Percentiles rank a stretch among this genome's conserved stretches.
Evolutionary conservation across 208 protist species (phyloP).

Genomic region (Polymyxa betae): DNA sequence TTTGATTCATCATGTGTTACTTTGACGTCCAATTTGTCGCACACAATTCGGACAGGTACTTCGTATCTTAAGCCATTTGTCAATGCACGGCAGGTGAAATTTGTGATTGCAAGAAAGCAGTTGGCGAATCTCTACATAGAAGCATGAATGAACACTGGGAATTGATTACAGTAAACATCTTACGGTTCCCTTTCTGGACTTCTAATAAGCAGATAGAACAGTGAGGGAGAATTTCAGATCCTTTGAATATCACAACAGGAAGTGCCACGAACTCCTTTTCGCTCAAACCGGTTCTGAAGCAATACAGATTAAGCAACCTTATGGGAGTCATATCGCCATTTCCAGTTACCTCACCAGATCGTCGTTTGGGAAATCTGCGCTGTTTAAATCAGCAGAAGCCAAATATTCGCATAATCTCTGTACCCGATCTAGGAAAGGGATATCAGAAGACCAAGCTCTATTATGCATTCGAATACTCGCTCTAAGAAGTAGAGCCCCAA

Average conservation of each 20-base stretch:
- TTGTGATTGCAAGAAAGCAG: background rate
- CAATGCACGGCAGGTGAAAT: slow-evolving; percentile 17
- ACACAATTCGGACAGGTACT: slow-evolving; percentile 37
- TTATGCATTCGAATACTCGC: background rate
- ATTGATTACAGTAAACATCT: background rate
- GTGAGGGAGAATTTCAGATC: background rate
- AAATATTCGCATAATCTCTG: background rate
- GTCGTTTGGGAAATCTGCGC: background rate
- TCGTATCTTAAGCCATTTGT: slow-evolving; percentile 33
- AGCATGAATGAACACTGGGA: background rate
- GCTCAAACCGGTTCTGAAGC: background rate
- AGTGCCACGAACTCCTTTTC: background rate
- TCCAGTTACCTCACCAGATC: no score
- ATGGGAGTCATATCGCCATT: no score
- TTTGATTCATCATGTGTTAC: background rate
- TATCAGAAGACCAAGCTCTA: background rate
- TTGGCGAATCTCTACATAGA: background rate
- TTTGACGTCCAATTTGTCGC: background rate
- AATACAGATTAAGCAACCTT: background rate
- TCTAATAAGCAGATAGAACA: slow-evolving; percentile 23
- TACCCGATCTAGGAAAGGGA: background rate
- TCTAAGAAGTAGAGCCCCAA: background rate
- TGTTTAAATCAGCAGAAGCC: background rate
- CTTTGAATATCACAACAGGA: background rate
- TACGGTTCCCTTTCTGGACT: background rate